Evolutionary conservation across 2,329 filamentous ascomycete species (phyloP).

Genomic region (Trichoderma cornu-damae): DNA sequence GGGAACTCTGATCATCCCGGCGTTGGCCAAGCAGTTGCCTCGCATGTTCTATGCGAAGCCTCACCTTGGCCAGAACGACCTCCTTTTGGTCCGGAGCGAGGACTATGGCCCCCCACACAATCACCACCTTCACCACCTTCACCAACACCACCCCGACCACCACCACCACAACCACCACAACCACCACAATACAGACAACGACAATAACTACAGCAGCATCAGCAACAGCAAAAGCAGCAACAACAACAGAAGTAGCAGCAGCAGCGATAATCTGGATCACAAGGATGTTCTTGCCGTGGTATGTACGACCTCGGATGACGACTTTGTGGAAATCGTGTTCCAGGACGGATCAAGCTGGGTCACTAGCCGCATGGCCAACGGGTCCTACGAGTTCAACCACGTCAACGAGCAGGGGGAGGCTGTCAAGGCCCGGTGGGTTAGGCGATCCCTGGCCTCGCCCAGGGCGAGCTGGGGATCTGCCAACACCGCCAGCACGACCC

Average conservation of each 20-base stretch:
- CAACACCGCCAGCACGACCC: conserved; percentile 21
- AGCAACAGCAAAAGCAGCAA: conserved; percentile 33
- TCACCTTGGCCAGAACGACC: conserved; percentile 61
- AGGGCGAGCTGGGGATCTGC: conserved; percentile 21
- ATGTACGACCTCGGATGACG: conserved; percentile 52
- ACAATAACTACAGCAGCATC: no score
- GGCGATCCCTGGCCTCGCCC: conserved; percentile 32
- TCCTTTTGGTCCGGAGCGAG: conserved; percentile 66
- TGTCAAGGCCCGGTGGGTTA: conserved; percentile 66
- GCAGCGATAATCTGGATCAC: conserved; percentile 43
- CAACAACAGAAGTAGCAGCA: no score
- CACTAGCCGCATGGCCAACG: conserved; percentile 47
- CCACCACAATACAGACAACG: conserved; percentile 33
- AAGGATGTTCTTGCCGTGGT: conserved; percentile 62
- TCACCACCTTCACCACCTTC: conserved; percentile 25
- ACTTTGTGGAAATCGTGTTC: conserved; percentile 61
- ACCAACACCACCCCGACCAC: neutral
- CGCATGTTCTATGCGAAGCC: conserved; percentile 59
- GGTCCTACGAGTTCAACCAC: conserved; percentile 62
- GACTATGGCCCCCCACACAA: conserved; percentile 48
- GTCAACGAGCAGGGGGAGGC: conserved; percentile 53
- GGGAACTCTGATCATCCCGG: conserved; percentile 52
- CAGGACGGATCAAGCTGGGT: conserved; percentile 57
- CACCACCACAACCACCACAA: no score
- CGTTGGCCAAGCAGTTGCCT: conserved; percentile 56